These are phyloP conservation scores for Diutina rugosa DNA, from an alignment of 1,139 yeast species.

Conservation along the genomic window DNA sequence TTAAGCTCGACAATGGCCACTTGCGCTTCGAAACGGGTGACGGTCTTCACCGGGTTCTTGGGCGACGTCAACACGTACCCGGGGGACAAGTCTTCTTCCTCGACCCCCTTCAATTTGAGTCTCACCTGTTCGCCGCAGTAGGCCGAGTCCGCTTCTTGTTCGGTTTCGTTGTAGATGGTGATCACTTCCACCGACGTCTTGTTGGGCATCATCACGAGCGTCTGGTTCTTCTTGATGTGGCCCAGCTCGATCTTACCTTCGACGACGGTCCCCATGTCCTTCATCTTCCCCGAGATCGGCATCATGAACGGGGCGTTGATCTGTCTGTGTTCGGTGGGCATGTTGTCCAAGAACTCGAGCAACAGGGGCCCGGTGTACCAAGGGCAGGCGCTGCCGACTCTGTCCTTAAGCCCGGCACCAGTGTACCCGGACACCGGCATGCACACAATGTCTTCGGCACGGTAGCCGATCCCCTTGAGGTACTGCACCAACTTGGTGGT, in stretches of 20 bases:
- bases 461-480: slow-evolving; percentile 85
- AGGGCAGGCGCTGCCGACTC: slow-evolving; percentile 65
- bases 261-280: slow-evolving; percentile 91
- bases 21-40: slow-evolving; percentile 87
- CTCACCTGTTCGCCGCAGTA: slow-evolving; percentile 95
- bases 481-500: slow-evolving; percentile 63
- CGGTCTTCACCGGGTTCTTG: slow-evolving; percentile 82
- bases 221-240: slow-evolving; percentile 68
- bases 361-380: slow-evolving; percentile 94
- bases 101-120: slow-evolving; percentile 85
- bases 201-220: slow-evolving; percentile 85
- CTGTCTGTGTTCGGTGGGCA: slow-evolving; percentile 76
- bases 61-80: slow-evolving; percentile 88
- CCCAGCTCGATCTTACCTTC: slow-evolving; percentile 97
- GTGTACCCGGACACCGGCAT: slow-evolving; percentile 99
- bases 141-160: slow-evolving; percentile 84
- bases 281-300: slow-evolving; percentile 90
- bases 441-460: slow-evolving; percentile 69
- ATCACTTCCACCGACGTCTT: slow-evolving; percentile 70
- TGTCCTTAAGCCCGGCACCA: slow-evolving; percentile 91
- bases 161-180: slow-evolving; percentile 86
- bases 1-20: slow-evolving; percentile 93
- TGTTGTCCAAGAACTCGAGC: slow-evolving; percentile 74
- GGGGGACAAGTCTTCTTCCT: slow-evolving; percentile 86
- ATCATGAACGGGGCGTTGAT: slow-evolving; percentile 94